Evolutionary conservation across 306 rosid genomes (phyloP).

Genomic region (Herpetospermum pedunculosum): DNA sequence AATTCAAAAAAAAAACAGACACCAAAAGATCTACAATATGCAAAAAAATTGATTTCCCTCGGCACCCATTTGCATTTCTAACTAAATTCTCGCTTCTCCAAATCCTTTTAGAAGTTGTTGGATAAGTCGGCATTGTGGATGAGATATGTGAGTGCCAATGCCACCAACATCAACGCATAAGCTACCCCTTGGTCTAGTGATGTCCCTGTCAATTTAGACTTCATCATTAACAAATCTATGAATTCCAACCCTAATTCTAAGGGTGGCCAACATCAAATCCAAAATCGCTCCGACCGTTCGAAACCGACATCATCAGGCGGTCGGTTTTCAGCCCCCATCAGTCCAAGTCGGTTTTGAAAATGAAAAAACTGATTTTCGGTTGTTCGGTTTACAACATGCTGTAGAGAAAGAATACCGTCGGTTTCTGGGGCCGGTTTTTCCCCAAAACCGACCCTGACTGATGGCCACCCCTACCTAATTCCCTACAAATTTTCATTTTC

Average conservation of each 20-base stretch:
- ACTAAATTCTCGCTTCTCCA: background rate
- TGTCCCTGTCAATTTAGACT: conserved; percentile 32
- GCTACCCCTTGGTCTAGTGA: conserved; percentile 81
- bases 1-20: background rate
- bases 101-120: conserved; percentile 9
- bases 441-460: too few relatives aligned
- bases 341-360: too few relatives aligned
- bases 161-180: conserved; percentile 60
- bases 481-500: background rate
- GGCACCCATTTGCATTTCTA: background rate
- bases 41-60: background rate
- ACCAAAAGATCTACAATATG: background rate
- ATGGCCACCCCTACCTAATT: too few relatives aligned
- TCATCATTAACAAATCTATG: background rate
- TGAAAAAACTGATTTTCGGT: too few relatives aligned
- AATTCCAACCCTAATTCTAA: background rate
- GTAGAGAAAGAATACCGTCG: too few relatives aligned
- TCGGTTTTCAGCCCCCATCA: too few relatives aligned
- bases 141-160: conserved; percentile 69
- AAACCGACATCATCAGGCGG: too few relatives aligned
- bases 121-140: conserved; percentile 45
- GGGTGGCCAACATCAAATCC: too few relatives aligned
- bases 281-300: too few relatives aligned
- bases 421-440: too few relatives aligned
- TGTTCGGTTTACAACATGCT: too few relatives aligned